A percentile compares a stretch with the other conserved stretches of the same genome.
Evolutionary conservation across 139 green algal species (phyloP).

Genomic region (Coelastrella sp.): DNA sequence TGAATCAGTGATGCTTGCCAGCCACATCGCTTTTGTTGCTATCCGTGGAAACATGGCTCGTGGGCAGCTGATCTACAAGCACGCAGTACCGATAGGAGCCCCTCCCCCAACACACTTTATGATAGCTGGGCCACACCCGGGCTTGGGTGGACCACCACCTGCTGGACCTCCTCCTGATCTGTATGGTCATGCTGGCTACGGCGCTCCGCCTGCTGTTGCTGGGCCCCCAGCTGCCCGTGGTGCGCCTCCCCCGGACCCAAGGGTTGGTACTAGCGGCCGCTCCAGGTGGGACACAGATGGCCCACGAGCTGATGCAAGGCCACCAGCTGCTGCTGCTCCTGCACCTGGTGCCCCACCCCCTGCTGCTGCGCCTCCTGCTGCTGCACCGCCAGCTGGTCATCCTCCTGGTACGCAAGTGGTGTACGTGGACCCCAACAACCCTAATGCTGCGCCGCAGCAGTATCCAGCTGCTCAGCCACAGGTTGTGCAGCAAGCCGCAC

Average conservation of each 20-base stretch:
- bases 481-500: not conserved
- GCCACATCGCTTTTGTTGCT: constrained; percentile 38
- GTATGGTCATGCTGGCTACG: not conserved
- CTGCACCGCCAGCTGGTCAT: not conserved
- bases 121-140: not conserved
- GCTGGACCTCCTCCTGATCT: constrained; percentile 8
- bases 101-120: constrained; percentile 26
- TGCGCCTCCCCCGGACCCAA: not conserved
- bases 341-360: not conserved
- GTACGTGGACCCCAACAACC: not conserved
- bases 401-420: constrained; percentile 8
- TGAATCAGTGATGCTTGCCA: constrained; percentile 31
- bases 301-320: not conserved
- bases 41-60: constrained; percentile 46
- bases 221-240: not conserved
- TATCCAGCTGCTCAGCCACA: constrained; percentile 3
- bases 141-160: not conserved
- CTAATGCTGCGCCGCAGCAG: constrained; percentile 8
- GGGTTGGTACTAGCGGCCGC: not conserved
- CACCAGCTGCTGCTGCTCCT: not conserved
- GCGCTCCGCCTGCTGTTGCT: not conserved
- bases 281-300: constrained; percentile 32
- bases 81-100: constrained; percentile 13
- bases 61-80: constrained; percentile 39
- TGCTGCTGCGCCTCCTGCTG: not conserved